phyloP scores from a whole-genome alignment of 2,329 filamentous ascomycete species.

The Fusarium sp. region DNA sequence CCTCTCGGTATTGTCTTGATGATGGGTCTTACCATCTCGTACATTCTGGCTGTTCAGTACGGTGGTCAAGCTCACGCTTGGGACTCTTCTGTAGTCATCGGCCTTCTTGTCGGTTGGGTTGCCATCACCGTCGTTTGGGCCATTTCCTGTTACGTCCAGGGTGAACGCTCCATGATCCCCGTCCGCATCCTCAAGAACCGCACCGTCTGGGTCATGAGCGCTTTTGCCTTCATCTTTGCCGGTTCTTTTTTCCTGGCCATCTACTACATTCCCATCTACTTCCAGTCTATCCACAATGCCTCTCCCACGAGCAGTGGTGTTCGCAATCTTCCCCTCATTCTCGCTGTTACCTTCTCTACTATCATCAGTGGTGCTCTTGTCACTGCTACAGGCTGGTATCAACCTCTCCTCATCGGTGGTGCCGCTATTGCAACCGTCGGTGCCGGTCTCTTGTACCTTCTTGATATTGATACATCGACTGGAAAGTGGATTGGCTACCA shows the following conservation, averaged over 20 bases:
- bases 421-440: constrained; percentile 57
- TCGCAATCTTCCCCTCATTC: constrained; percentile 59
- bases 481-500: constrained; percentile 66
- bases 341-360: constrained; percentile 58
- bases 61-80: constrained; percentile 59
- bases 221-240: constrained; percentile 57
- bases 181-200: constrained; percentile 55
- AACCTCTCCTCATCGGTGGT: constrained; percentile 60
- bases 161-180: constrained; percentile 60
- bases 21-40: constrained; percentile 58
- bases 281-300: constrained; percentile 56
- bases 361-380: constrained; percentile 56
- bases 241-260: constrained; percentile 59
- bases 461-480: constrained; percentile 54
- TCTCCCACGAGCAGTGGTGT: constrained; percentile 57
- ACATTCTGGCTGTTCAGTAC: constrained; percentile 62
- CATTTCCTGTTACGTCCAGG: constrained; percentile 55
- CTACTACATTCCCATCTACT: constrained; percentile 63
- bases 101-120: constrained; percentile 56
- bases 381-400: constrained; percentile 56
- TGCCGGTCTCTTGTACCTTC: constrained; percentile 57
- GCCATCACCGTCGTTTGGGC: constrained; percentile 52
- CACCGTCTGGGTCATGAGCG: constrained; percentile 53
- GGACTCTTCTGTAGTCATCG: constrained; percentile 56
- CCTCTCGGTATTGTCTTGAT: constrained; percentile 58